phyloP scores from a whole-genome alignment of 202 grass and related monocot species.

The Panicum hallii region DNA sequence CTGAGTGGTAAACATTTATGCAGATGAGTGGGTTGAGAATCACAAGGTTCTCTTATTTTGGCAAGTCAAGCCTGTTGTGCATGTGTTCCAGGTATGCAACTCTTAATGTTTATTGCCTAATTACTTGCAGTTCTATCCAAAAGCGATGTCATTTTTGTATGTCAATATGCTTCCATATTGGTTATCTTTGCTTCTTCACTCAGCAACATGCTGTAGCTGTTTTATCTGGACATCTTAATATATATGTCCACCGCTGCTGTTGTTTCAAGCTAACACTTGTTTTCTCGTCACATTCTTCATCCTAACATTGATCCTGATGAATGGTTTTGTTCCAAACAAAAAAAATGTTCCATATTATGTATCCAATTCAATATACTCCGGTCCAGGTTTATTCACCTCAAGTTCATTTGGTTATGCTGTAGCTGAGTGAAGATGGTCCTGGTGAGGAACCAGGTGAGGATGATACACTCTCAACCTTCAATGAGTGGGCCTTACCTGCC shows the following conservation, averaged over 20 bases:
- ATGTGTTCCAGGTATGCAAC: constrained; percentile 83
- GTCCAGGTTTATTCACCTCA: constrained; percentile 34
- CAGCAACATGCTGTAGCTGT: constrained; percentile 15
- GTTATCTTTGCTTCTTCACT: constrained; percentile 35
- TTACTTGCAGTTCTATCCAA: constrained; percentile 21
- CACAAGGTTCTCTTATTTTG: constrained; percentile 93
- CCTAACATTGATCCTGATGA: neutral
- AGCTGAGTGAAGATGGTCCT: constrained; percentile 97
- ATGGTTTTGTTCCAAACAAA: constrained; percentile 20
- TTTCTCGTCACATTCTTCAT: constrained; percentile 17
- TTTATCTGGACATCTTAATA: constrained; percentile 29
- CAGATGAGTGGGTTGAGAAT: constrained; percentile 81
- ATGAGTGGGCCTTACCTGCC: constrained; percentile 90
- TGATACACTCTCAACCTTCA: constrained; percentile 92
- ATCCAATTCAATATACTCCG: constrained; percentile 1
- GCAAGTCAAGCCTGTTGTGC: constrained; percentile 93
- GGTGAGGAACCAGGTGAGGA: constrained; percentile 95
- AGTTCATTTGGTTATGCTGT: constrained; percentile 46
- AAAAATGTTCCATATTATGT: constrained; percentile 4
- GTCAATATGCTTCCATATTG: neutral
- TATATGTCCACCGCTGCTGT: constrained; percentile 20
- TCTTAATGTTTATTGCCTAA: constrained; percentile 16
- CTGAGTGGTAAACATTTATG: constrained; percentile 45
- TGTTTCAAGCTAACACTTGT: constrained; percentile 12
- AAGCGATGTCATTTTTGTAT: neutral